A percentile compares a stretch with the other conserved stretches of the same genome.
These are phyloP conservation scores for Datisca glomerata DNA, from an alignment of 306 rosid genomes.

Conservation along the genomic window DNA sequence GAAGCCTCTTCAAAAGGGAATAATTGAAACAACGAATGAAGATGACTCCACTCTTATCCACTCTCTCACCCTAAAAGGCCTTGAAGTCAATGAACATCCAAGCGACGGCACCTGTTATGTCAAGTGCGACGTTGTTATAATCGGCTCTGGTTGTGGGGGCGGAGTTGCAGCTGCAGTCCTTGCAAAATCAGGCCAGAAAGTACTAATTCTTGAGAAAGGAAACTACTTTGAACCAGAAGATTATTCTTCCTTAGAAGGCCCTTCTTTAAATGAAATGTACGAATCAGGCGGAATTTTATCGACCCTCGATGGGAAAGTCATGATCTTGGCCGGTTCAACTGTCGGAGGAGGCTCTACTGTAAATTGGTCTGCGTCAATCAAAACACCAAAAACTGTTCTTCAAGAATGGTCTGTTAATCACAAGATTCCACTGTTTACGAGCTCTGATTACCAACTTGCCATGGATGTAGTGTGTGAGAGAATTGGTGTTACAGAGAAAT, in stretches of 20 bases:
- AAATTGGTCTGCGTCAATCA: constrained; percentile 89
- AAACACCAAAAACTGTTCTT: constrained; percentile 60
- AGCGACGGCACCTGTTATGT: constrained; percentile 34
- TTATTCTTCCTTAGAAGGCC: constrained; percentile 77
- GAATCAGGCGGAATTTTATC: constrained; percentile 55
- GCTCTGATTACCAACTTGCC: constrained; percentile 52
- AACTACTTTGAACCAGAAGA: constrained; percentile 67
- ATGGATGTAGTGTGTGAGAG: constrained; percentile 69
- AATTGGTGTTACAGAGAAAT: constrained; percentile 52
- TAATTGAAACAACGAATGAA: constrained; percentile 46
- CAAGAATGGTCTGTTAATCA: constrained; percentile 63
- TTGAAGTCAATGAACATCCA: constrained; percentile 38
- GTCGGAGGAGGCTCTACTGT: constrained; percentile 92
- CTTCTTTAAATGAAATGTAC: constrained; percentile 57
- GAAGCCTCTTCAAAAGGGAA: constrained; percentile 66
- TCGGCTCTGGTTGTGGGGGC: constrained; percentile 93
- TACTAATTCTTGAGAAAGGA: constrained; percentile 73
- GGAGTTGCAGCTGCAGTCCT: constrained; percentile 97
- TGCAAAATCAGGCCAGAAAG: constrained; percentile 72
- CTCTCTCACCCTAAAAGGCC: constrained; percentile 55
- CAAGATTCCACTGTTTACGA: constrained; percentile 47
- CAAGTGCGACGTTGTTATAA: constrained; percentile 77
- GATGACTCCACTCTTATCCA: constrained; percentile 33
- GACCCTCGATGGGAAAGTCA: constrained; percentile 53
- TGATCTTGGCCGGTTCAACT: constrained; percentile 80